Evolutionary conservation across 371 early-diverging fungal species (phyloP).

Genomic region (Nematocida sp.): DNA sequence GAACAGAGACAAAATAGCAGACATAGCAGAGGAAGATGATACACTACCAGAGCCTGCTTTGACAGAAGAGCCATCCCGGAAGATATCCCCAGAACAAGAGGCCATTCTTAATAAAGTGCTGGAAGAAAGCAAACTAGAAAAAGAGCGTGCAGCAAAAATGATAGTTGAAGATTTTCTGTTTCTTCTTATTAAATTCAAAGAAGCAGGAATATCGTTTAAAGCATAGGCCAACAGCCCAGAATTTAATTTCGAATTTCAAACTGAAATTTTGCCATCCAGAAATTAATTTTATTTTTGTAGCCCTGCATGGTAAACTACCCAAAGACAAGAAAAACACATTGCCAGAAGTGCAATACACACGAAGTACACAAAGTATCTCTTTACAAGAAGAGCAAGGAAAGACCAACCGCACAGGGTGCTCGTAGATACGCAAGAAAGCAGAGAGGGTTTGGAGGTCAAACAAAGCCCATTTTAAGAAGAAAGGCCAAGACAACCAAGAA

Average conservation of each 20-base stretch:
- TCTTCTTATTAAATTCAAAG: slow-evolving; percentile 68
- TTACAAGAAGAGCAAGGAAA: slow-evolving; percentile 97
- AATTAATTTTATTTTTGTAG: slow-evolving; percentile 52
- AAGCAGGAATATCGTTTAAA: slow-evolving; percentile 60
- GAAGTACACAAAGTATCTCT: slow-evolving; percentile 94
- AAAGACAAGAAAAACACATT: slow-evolving; percentile 91
- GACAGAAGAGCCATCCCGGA: not conserved
- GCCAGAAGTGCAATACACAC: slow-evolving; percentile 94
- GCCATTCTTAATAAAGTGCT: slow-evolving; percentile 52
- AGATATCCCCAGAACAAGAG: slow-evolving; percentile 27
- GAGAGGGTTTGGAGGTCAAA: slow-evolving; percentile 92
- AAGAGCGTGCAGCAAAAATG: slow-evolving; percentile 81
- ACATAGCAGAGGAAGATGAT: slow-evolving; percentile 72
- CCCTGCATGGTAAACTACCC: slow-evolving; percentile 82
- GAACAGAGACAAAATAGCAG: slow-evolving; percentile 11
- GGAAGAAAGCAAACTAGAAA: slow-evolving; percentile 70
- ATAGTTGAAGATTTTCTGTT: slow-evolving; percentile 81
- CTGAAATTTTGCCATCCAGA: not conserved
- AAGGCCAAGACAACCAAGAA: slow-evolving; percentile 81
- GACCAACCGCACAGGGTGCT: slow-evolving; percentile 88
- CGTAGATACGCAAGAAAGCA: slow-evolving; percentile 80
- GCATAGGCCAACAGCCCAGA: not conserved
- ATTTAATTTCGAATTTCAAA: not conserved
- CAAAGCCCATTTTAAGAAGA: slow-evolving; percentile 84
- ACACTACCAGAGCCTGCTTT: not conserved